phyloP scores from a whole-genome alignment of 2,329 filamentous ascomycete species.

The Pyricularia sp. region DNA sequence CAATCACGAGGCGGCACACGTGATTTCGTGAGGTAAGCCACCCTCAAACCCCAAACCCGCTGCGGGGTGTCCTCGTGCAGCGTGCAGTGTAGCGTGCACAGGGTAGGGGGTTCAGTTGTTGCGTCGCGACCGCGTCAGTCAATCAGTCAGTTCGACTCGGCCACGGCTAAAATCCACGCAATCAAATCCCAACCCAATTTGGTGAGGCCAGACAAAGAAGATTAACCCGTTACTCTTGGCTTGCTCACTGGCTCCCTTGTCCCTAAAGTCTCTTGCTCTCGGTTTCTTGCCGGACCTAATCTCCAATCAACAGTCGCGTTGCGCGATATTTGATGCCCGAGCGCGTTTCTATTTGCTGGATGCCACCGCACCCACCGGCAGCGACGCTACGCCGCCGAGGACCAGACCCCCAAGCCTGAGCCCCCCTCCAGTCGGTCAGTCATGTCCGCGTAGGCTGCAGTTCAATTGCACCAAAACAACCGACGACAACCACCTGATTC shows the following conservation, averaged over 20 bases:
- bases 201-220: not conserved
- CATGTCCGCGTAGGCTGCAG: not conserved
- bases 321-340: not conserved
- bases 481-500: not conserved
- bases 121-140: not conserved
- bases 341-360: not conserved
- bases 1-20: not conserved
- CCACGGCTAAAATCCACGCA: not conserved
- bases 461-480: not conserved
- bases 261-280: not conserved
- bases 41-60: not conserved
- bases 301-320: not conserved
- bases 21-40: not conserved
- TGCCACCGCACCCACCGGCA: not conserved
- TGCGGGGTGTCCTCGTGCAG: not conserved
- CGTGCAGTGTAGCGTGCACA: not conserved
- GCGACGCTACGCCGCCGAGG: not conserved
- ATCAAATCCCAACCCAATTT: not conserved
- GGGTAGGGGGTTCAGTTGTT: not conserved
- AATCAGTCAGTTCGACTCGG: not conserved
- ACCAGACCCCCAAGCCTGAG: not conserved
- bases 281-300: not conserved
- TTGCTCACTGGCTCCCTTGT: not conserved
- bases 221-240: not conserved
- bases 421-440: not conserved